Evolutionary conservation across 257 asterid genomes (phyloP), one percentile per base, ranked within the genome.

Genomic region (Solanum pimpinellifolium): DNA sequence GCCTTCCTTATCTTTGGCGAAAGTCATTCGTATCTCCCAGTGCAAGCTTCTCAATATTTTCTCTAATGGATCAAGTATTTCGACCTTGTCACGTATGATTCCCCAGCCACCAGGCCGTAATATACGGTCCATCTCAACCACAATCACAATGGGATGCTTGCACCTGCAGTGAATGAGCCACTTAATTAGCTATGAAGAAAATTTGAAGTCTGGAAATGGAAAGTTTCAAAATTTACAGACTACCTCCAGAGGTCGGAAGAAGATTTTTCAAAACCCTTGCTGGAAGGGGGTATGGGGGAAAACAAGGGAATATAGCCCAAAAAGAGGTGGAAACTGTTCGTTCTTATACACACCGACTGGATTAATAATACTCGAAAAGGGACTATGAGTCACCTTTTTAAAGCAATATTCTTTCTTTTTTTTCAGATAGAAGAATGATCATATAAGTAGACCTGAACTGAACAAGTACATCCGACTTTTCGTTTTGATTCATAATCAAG

Each of bases 71-170:
- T 97, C 98, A 4, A 97, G 94, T 86, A 97, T 93, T 86, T 94
- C 99, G 16, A 92, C 91, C 90, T 92, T 95, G 91, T 97, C 99
- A 4, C 99, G 96, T 35, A 97, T 85, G 46, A 97, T 93, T 78
- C 90, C 97, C 98, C 98, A 95, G 65, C 99, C 99, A 29, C 95
- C 94, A 0, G 99, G 98, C 88, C 99, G 91, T 68, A 96, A 88
- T 42, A 95, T 88, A 23, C 99, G 94, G 70, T 97, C 98, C 98
- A 97, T 95, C 94, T 97, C 99, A 3, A 94, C 96, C 9, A 94
- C 94, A 74, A 94, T 95, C 20, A 89, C 98, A 18, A 90, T 72
- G 0, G 98, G 94, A 86, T 93, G 98, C 94, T 93, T 94, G 89
- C 99, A 96, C 92, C 99, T 96, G 95, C 88, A 86, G 76, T 8